A percentile compares a stretch with the other conserved stretches of the same genome.
Evolutionary conservation across 2,329 filamentous ascomycete genomes (phyloP).

Genomic region (Trichophyton benhamiae): DNA sequence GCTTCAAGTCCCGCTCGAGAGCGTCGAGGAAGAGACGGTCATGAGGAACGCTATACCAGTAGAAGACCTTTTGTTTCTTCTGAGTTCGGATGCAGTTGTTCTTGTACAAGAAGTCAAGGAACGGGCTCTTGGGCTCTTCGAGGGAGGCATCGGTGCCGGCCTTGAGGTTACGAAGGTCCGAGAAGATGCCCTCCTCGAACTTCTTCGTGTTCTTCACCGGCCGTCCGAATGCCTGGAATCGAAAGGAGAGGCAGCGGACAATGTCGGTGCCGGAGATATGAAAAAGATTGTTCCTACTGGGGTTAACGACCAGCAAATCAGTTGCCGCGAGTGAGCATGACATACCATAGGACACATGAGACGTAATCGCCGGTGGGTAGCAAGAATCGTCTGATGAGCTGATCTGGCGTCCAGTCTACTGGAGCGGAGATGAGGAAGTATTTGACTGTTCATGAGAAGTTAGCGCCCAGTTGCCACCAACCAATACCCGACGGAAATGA

Average conservation of each 20-base stretch:
- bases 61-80: conserved; percentile 99
- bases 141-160: conserved; percentile 95
- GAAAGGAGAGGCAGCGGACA: conserved; percentile 91
- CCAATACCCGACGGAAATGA: neutral
- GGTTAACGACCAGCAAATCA: conserved; percentile 5
- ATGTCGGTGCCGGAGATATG: conserved; percentile 99
- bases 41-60: conserved; percentile 99
- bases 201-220: conserved; percentile 99
- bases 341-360: conserved; percentile 85
- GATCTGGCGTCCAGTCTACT: conserved; percentile 92
- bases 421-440: conserved; percentile 98
- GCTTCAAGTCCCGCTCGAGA: conserved; percentile 90
- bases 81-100: conserved; percentile 99
- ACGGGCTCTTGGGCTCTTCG: conserved; percentile 96
- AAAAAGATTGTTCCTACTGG: conserved; percentile 81
- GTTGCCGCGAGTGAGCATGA: conserved; percentile 9
- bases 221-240: conserved; percentile 95
- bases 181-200: conserved; percentile 99
- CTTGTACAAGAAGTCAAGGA: conserved; percentile 98
- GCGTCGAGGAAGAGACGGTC: conserved; percentile 96
- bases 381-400: conserved; percentile 91
- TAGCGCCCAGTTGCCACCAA: neutral
- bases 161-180: conserved; percentile 93
- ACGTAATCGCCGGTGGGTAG: conserved; percentile 97
- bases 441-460: conserved; percentile 54